Percentiles rank a stretch among this genome's conserved stretches.
These are phyloP conservation scores for Boletus reticuloceps DNA, from an alignment of 768 basidiomycete genomes.

Conservation along the genomic window DNA sequence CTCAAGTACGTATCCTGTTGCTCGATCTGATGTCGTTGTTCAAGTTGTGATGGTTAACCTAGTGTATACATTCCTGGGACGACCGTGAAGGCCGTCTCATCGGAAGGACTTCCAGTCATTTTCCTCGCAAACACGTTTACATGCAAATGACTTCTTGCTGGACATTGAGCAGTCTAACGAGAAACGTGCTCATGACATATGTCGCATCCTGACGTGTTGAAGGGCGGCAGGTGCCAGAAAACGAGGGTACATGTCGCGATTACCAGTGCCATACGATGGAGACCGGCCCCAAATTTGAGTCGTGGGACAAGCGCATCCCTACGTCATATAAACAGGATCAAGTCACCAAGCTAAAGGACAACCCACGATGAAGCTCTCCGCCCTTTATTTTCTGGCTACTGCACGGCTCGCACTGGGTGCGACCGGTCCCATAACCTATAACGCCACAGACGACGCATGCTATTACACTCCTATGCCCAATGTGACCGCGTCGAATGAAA, in stretches of 20 bases:
- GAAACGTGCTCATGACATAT: too few relatives aligned
- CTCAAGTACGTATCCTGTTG: conserved; percentile 20
- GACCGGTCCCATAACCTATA: too few relatives aligned
- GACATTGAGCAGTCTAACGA: too few relatives aligned
- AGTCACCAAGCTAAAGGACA: background rate
- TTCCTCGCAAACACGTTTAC: conserved; percentile 5
- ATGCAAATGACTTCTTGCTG: too few relatives aligned
- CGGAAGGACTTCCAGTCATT: conserved; percentile 28
- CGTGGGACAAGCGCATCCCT: too few relatives aligned
- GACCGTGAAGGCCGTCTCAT: background rate
- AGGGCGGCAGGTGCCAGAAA: too few relatives aligned
- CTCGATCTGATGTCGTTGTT: background rate
- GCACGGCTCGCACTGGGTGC: background rate
- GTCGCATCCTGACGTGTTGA: too few relatives aligned
- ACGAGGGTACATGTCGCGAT: too few relatives aligned
- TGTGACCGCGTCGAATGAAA: conserved; percentile 14
- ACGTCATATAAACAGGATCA: too few relatives aligned
- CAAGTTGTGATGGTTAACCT: background rate
- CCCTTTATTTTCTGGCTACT: background rate
- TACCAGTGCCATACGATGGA: too few relatives aligned
- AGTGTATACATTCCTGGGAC: conserved; percentile 32
- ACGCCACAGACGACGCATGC: conserved; percentile 3
- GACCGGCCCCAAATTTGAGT: too few relatives aligned
- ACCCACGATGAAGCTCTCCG: background rate
- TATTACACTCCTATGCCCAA: too few relatives aligned